phyloP scores from a whole-genome alignment of 768 basidiomycete species.

The Serendipita sp. region DNA sequence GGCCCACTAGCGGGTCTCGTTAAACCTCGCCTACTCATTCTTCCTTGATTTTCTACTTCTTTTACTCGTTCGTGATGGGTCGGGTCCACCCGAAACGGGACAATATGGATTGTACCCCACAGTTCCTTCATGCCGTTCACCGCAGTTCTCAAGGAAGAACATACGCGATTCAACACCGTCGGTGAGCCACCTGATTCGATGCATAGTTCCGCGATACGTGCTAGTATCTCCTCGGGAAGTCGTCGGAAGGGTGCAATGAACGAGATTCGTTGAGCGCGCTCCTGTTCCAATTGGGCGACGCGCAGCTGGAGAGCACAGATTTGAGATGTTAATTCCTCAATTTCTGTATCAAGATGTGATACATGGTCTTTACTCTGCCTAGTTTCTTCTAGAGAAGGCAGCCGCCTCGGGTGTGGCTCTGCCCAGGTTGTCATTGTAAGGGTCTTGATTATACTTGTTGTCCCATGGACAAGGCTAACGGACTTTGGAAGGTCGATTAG shows the following conservation, averaged over 20 bases:
- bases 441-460: too few species aligned
- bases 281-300: background rate
- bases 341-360: background rate
- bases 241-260: constrained; percentile 3
- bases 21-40: background rate
- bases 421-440: background rate
- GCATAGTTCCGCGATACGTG: background rate
- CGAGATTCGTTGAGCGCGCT: background rate
- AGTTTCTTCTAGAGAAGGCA: background rate
- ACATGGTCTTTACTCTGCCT: background rate
- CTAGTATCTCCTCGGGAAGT: background rate
- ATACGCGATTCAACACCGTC: background rate
- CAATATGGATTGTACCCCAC: background rate
- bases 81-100: background rate
- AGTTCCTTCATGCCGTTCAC: constrained; percentile 1
- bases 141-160: background rate
- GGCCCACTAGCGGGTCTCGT: background rate
- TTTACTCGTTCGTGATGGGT: background rate
- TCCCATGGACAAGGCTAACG: too few species aligned
- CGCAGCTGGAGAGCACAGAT: background rate
- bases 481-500: too few species aligned
- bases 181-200: background rate
- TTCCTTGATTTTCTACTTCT: background rate
- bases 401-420: background rate
- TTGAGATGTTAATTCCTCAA: background rate